Evolutionary conservation across 306 rosid species (phyloP).

Genomic region (Quercus suber): DNA sequence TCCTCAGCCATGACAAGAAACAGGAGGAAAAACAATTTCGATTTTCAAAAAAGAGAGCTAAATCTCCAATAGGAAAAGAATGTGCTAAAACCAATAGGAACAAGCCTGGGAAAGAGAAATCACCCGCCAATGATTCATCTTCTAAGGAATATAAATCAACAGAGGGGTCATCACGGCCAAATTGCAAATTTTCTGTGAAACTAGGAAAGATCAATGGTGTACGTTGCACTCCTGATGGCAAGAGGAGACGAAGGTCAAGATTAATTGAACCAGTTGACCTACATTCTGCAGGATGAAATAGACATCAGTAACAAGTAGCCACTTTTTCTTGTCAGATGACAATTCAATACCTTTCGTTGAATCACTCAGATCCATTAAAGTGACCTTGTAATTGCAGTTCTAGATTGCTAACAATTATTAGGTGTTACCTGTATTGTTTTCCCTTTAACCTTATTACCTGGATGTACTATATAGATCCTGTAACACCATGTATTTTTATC

Average conservation of each 20-base stretch:
- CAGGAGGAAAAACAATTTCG: constrained; percentile 23
- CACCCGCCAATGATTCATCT: constrained; percentile 28
- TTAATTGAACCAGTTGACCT: constrained; percentile 50
- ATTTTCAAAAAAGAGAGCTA: constrained; percentile 48
- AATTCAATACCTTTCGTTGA: constrained; percentile 25
- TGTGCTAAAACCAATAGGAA: constrained; percentile 25
- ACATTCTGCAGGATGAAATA: constrained; percentile 45
- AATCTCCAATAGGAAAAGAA: constrained; percentile 51
- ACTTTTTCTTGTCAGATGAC: background rate
- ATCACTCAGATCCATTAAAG: constrained; percentile 24
- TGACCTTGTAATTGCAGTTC: constrained; percentile 1
- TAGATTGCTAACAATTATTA: constrained; percentile 27
- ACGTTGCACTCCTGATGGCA: constrained; percentile 66
- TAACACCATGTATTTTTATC: constrained; percentile 27
- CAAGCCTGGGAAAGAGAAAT: constrained; percentile 27
- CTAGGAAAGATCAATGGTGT: constrained; percentile 43
- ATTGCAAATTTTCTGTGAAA: constrained; percentile 53
- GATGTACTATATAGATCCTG: constrained; percentile 29
- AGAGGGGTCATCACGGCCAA: constrained; percentile 30
- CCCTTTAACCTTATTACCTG: constrained; percentile 13
- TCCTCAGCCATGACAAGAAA: constrained; percentile 43
- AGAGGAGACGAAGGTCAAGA: constrained; percentile 65
- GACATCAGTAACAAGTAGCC: constrained; percentile 2
- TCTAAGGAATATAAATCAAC: constrained; percentile 25
- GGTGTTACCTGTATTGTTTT: constrained; percentile 20